Evolutionary conservation across 1,139 yeast genomes (phyloP), one percentile per base, ranked within the genome.

Genomic region (Suhomyces bribrorum): DNA sequence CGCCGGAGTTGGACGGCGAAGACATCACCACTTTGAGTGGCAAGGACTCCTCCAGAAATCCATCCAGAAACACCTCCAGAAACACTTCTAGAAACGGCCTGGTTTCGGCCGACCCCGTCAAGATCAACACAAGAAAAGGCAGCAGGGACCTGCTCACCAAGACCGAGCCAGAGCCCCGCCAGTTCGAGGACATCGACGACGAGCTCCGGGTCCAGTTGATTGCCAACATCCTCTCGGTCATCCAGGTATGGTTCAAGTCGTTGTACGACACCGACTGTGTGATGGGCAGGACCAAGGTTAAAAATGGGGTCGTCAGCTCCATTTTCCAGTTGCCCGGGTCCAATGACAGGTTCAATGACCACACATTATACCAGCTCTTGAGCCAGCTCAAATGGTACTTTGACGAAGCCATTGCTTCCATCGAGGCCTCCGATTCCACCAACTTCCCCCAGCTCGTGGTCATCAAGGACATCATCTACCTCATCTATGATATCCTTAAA

Each of bases 1-100:
- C 36, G 12, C 42, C 38, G 6, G 54, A 52, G 14, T 18, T 36
- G 2, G 64, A 59, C 27, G 64, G 64, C 26, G 68, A 59, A 17
- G 69, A 64, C 43, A 59, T 64, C 23, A 64, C 69, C 17, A 54
- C 54, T 5, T 48, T 55, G 38, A 49, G 44, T 34, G 57, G 56
- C 12, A 44, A 40, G 16, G 16, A 28, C 14, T n/a, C n/a, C n/a
- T n/a, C n/a, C n/a, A n/a, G n/a, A n/a, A n/a, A n/a, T n/a, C n/a
- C n/a, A n/a, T n/a, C n/a, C n/a, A n/a, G n/a, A n/a, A n/a, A n/a
- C 27, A 7, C 6, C 9, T n/a, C 29, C 7, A 12, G 31, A 16
- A 14, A 16, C 5, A 5, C 14, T 14, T n/a, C n/a, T n/a, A 20
- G 23, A 20, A 20, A 20, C 11, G 23, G 23, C 8, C 23, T 20